Evolutionary conservation across 2,329 filamentous ascomycete genomes (phyloP).

Genomic region (Dryadomyces quercus-mongolicae): DNA sequence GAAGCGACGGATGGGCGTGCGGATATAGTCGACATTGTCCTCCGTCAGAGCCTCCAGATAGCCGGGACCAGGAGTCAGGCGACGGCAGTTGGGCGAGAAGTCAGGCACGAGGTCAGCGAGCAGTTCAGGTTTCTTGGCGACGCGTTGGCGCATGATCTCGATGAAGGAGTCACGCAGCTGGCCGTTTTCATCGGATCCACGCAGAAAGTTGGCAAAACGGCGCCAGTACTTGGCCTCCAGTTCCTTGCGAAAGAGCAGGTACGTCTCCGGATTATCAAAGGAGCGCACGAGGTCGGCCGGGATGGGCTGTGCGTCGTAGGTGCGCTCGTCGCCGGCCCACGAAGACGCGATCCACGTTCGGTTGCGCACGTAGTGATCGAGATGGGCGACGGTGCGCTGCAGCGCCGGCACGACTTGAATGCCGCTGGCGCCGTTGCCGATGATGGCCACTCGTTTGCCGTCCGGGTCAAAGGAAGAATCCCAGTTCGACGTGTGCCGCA

Average conservation of each 20-base stretch:
- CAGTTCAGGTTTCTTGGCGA: conserved; percentile 42
- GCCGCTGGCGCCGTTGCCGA: conserved; percentile 43
- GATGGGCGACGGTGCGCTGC: conserved; percentile 31
- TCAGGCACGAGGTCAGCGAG: conserved; percentile 44
- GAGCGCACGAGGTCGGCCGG: conserved; percentile 38
- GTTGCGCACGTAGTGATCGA: conserved; percentile 55
- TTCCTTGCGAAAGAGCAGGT: conserved; percentile 45
- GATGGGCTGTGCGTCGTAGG: conserved; percentile 42
- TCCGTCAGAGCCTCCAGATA: conserved; percentile 53
- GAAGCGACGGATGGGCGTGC: conserved; percentile 43
- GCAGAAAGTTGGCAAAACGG: conserved; percentile 41
- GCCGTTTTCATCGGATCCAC: conserved; percentile 35
- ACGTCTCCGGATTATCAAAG: conserved; percentile 48
- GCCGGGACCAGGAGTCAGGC: conserved; percentile 53
- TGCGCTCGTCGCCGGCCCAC: conserved; percentile 43
- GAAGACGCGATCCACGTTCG: conserved; percentile 56
- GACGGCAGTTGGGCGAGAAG: conserved; percentile 52
- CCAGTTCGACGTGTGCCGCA: conserved; percentile 46
- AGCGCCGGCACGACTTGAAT: conserved; percentile 37
- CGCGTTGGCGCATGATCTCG: conserved; percentile 39
- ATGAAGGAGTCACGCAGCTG: conserved; percentile 33
- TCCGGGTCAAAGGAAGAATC: conserved; percentile 33
- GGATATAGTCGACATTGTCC: conserved; percentile 51
- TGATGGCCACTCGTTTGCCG: conserved; percentile 36
- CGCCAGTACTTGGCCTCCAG: conserved; percentile 52